Base-by-base conservation (phyloP, 768 basidiomycete species). In the Nevesoporus exiguus region DNA sequence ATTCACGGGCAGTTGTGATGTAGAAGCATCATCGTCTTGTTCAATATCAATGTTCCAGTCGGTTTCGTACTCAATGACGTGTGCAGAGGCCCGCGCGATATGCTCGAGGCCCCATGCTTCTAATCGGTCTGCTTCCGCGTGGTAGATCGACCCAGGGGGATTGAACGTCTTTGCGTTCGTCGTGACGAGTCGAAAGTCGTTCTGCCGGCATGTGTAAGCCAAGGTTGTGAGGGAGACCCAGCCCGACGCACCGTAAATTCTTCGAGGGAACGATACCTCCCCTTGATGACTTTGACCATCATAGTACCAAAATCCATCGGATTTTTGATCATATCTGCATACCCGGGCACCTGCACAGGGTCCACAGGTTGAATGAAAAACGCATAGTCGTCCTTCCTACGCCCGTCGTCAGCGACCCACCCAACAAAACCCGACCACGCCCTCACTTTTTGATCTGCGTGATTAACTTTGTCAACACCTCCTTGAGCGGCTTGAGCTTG, bases 271-370 rank as follows among this genome's bases (percentile, higher is more conserved):
- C 85, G 79, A 68, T 96, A 96, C 57, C 80, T 83, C 6, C 88
- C 88, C 63, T 73, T 80, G 54, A 78, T 78, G 42, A 94, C 87
- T 71, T 94, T 96, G 51, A 76, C 74, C 19, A 84, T 72, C 76
- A 98, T 88, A 0, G 93, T 94, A 0, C 90, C 89, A 52, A 98
- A 76, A 64, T 98, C 94, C 94, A 98, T 98, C 7, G 95, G 93
- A 19, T 78, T 76, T 61, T 88, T 85, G 47, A 98, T 82, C 45
- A 85, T 73, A 74, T 87, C 83, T 13, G 74, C 52, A 59, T 87
- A 87, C 1, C 83, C 83, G 11, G 83, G 78, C 0, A 89, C 83
- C 58, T 80, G 76, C 2, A 73, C 66, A 0, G 70, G 67, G 66
- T 90, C 77, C 7, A 92, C 90, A 2, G 88, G 88, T 34, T 70